A percentile compares a stretch with the other conserved stretches of the same genome.
These are phyloP conservation scores for Coprinellus aureogranulatus DNA, from an alignment of 768 basidiomycete genomes.

Conservation along the genomic window DNA sequence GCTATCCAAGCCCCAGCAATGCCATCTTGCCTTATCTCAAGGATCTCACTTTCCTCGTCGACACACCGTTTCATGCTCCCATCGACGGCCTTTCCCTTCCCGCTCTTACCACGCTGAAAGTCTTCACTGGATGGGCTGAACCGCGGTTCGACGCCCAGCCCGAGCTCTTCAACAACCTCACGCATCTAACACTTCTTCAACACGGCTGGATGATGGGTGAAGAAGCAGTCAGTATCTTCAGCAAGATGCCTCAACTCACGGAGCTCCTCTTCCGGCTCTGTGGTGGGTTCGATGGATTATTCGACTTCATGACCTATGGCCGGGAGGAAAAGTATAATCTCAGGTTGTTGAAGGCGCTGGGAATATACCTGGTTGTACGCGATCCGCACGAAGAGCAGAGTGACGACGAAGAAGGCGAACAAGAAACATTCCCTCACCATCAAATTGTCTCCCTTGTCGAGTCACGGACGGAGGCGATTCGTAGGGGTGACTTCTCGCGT, in stretches of 20 bases:
- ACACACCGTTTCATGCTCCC: not conserved
- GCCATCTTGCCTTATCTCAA: not conserved
- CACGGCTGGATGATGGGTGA: not conserved
- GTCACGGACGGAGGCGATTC: not conserved
- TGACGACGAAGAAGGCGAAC: too few relatives aligned
- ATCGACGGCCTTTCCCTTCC: not conserved
- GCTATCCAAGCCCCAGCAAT: not conserved
- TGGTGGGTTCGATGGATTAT: not conserved
- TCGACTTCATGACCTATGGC: not conserved
- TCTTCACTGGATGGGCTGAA: not conserved
- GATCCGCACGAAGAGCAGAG: too few relatives aligned
- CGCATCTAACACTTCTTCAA: not conserved
- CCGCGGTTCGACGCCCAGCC: not conserved
- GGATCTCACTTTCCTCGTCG: not conserved
- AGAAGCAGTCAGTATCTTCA: not conserved
- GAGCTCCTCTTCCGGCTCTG: not conserved
- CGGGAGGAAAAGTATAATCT: not conserved
- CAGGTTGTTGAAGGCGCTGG: not conserved
- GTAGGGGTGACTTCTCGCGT: not conserved
- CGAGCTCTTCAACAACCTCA: not conserved
- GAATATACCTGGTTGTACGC: not conserved
- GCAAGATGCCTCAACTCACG: not conserved
- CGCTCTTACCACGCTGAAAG: not conserved
- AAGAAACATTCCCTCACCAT: not conserved
- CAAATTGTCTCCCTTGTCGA: not conserved